phyloP scores from a whole-genome alignment of 257 asterid species.

The Rauvolfia tetraphylla region DNA sequence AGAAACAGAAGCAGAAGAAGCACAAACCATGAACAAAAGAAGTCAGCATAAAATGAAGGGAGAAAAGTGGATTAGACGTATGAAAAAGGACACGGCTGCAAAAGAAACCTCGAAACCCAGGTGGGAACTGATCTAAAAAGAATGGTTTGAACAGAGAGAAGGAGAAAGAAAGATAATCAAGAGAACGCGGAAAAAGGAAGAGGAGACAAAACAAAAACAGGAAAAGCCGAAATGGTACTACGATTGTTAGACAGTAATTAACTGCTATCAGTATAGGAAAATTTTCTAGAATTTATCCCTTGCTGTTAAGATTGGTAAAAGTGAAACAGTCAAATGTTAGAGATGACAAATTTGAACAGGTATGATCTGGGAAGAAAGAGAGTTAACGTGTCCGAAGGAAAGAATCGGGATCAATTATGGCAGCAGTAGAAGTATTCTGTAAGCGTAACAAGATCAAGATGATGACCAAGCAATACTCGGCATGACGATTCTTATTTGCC shows the following conservation, averaged over 20 bases:
- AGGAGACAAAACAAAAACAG: neutral
- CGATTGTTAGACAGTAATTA: neutral
- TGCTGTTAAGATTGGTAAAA: neutral
- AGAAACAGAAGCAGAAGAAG: neutral
- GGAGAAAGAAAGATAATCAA: neutral
- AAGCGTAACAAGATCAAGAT: neutral
- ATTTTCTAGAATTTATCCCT: no score
- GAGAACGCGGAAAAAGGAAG: neutral
- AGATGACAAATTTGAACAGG: neutral
- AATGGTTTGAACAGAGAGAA: neutral
- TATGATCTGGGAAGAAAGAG: neutral
- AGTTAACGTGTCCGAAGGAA: conserved; percentile 21
- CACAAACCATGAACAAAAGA: neutral
- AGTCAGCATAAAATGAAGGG: neutral
- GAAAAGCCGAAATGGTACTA: neutral
- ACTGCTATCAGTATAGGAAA: neutral
- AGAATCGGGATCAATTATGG: neutral
- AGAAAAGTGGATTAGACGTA: neutral
- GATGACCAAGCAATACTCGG: neutral
- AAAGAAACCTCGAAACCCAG: neutral
- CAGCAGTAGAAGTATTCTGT: neutral
- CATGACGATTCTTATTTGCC: neutral
- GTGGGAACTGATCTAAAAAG: conserved; percentile 8
- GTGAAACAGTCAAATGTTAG: neutral
- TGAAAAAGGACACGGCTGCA: conserved; percentile 1